Conservation (phyloP, 2,329 filamentous ascomycete species). For the Aureobasidium sp. region DNA sequence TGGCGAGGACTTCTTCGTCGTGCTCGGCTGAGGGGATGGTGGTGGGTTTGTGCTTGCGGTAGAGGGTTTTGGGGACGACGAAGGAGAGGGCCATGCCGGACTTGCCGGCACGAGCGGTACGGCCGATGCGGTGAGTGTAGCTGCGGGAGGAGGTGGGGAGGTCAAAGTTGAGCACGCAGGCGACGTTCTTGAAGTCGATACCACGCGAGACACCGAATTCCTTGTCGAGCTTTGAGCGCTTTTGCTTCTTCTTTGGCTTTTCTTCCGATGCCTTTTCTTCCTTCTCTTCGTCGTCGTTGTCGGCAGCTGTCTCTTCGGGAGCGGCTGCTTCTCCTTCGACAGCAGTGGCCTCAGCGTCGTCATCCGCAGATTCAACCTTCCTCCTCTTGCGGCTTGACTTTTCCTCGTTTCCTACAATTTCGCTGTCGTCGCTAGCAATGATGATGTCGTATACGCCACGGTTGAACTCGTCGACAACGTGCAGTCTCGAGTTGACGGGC, state of each 20-base stretch:
- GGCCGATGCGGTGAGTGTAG: constrained; percentile 94
- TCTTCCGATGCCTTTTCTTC: constrained; percentile 32
- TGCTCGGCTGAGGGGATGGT: constrained; percentile 66
- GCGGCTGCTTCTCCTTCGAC: constrained; percentile 19
- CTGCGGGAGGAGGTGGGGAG: constrained; percentile 81
- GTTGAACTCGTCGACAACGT: constrained; percentile 97
- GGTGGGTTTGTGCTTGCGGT: constrained; percentile 85
- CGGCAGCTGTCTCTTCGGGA: constrained; percentile 18
- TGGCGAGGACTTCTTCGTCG: constrained; percentile 76
- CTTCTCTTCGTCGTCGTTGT: constrained; percentile 26
- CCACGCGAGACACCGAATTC: constrained; percentile 95
- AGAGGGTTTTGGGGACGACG: constrained; percentile 73
- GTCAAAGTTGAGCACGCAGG: constrained; percentile 94
- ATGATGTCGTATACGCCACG: constrained; percentile 95
- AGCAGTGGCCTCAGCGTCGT: constrained; percentile 20
- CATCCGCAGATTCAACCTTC: constrained; percentile 19
- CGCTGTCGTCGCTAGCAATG: constrained; percentile 88
- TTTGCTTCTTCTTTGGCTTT: constrained; percentile 49
- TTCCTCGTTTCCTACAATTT: constrained; percentile 65
- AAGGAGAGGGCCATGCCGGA: constrained; percentile 95
- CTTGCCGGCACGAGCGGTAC: constrained; percentile 85
- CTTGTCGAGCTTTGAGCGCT: constrained; percentile 60
- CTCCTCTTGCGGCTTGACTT: constrained; percentile 24
- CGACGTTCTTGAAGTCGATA: constrained; percentile 94
- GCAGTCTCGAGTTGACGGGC: constrained; percentile 84